A percentile compares a stretch with the other conserved stretches of the same genome.
phyloP scores from a whole-genome alignment of 805 yeast species.

The Kuraishia piskuri region DNA sequence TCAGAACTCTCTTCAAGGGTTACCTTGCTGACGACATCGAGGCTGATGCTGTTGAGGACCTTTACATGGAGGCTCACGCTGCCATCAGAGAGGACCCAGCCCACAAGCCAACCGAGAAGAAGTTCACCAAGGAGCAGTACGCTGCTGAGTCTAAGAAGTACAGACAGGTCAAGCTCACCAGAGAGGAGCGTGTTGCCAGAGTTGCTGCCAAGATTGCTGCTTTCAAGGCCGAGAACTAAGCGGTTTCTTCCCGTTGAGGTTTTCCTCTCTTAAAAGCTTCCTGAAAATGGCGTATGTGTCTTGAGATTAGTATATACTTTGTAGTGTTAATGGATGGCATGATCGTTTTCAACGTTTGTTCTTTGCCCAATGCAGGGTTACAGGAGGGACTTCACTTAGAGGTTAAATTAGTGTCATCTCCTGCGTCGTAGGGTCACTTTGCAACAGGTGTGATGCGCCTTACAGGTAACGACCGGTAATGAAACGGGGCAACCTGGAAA shows the following conservation, averaged over 20 bases:
- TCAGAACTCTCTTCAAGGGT: conserved; percentile 90
- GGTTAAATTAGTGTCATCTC: no score
- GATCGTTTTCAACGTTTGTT: neutral
- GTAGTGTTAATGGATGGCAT: neutral
- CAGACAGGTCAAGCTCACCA: conserved; percentile 84
- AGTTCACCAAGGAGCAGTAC: conserved; percentile 95
- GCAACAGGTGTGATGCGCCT: no score
- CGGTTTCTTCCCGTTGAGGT: conserved; percentile 2
- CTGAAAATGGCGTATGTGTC: neutral
- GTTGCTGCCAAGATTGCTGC: conserved; percentile 88
- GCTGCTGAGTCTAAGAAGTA: conserved; percentile 93
- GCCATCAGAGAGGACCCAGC: conserved; percentile 94
- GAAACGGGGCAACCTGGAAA: no score
- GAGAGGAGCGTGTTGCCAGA: conserved; percentile 82
- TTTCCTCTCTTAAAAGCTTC: neutral
- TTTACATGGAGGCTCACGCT: conserved; percentile 91
- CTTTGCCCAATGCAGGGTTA: no score
- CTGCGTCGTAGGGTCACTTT: no score
- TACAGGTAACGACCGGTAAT: no score
- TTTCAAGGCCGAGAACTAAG: conserved; percentile 51
- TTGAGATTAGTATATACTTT: neutral
- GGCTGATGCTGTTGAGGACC: conserved; percentile 93
- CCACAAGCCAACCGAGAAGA: conserved; percentile 82
- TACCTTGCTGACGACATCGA: conserved; percentile 96
- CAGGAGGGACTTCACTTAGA: no score